phyloP scores from a whole-genome alignment of 148 eudicot species.

The Vaccinium vitisidaea region DNA sequence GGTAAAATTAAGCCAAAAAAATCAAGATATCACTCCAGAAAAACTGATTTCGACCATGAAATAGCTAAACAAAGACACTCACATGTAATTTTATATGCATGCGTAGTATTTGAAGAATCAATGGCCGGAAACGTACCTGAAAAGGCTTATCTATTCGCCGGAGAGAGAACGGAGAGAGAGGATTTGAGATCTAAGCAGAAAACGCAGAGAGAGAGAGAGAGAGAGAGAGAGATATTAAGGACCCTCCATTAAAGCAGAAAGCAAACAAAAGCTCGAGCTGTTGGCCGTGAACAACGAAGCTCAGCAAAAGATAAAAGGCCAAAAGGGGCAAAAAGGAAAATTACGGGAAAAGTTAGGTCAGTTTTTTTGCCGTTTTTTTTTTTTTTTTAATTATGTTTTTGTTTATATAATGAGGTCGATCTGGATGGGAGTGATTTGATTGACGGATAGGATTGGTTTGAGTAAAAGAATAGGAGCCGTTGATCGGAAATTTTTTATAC shows the following conservation, averaged over 20 bases:
- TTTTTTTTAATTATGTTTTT: not conserved
- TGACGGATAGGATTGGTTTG: constrained; percentile 25
- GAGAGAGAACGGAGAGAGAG: not conserved
- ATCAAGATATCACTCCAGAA: constrained; percentile 18
- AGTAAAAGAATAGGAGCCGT: constrained; percentile 24
- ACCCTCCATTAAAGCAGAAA: constrained; percentile 57
- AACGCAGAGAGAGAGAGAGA: constrained; percentile 17
- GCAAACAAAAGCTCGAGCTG: constrained; percentile 38
- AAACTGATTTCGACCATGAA: not conserved
- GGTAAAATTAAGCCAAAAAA: not conserved
- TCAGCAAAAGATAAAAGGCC: constrained; percentile 23
- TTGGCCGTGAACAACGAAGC: constrained; percentile 27
- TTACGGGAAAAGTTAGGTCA: constrained; percentile 14
- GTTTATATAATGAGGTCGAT: not conserved
- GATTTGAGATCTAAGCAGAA: not conserved
- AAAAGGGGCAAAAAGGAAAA: constrained; percentile 19
- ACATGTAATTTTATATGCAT: not conserved
- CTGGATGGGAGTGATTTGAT: not conserved
- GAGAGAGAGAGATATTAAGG: constrained; percentile 44
- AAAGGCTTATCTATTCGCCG: constrained; percentile 2
- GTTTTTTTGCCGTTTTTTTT: not conserved
- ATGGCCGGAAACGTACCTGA: not conserved
- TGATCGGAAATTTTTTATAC: not conserved
- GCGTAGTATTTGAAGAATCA: too few species aligned
- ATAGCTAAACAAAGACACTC: too few species aligned